Conservation (phyloP, 164 flowering plant species). For the Magnolia kwangsiensis region DNA sequence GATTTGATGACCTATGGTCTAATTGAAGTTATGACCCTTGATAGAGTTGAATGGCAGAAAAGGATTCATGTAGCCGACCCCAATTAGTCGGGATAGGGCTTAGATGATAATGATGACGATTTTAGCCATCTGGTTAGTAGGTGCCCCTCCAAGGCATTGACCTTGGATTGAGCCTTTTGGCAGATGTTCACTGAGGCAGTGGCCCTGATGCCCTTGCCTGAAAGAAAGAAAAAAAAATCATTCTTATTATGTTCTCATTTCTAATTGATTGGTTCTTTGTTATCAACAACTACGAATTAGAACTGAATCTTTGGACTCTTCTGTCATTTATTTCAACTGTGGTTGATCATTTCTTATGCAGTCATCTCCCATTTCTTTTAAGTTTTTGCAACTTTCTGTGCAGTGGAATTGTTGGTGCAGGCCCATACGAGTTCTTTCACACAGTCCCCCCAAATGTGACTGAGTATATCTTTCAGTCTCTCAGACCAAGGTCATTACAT, state of each 20-base stretch:
- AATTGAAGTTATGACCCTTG: too few relatives aligned
- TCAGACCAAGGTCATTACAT: constrained; percentile 51
- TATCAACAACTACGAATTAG: neutral
- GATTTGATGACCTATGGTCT: too few relatives aligned
- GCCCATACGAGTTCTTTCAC: constrained; percentile 43
- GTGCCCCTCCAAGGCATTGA: too few relatives aligned
- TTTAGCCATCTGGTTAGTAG: too few relatives aligned
- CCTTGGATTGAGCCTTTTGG: too few relatives aligned
- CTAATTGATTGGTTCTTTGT: neutral
- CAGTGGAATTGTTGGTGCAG: constrained; percentile 37
- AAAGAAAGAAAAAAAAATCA: too few relatives aligned
- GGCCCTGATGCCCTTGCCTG: too few relatives aligned
- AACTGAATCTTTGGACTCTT: neutral
- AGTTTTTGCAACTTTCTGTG: constrained; percentile 6
- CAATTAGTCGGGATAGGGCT: too few relatives aligned
- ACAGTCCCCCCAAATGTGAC: constrained; percentile 60
- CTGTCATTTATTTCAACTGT: neutral
- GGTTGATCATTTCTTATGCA: neutral
- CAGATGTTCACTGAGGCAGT: too few relatives aligned
- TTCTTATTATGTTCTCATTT: neutral
- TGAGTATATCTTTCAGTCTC: constrained; percentile 70
- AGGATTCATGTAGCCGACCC: too few relatives aligned
- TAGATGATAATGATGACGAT: too few relatives aligned
- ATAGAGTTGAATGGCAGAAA: too few relatives aligned
- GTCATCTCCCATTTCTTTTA: neutral